Percentiles rank a stretch among this genome's conserved stretches.
phyloP scores from a whole-genome alignment of 2,329 filamentous ascomycete genomes.

The Nannizziopsis arthrosporioides region DNA sequence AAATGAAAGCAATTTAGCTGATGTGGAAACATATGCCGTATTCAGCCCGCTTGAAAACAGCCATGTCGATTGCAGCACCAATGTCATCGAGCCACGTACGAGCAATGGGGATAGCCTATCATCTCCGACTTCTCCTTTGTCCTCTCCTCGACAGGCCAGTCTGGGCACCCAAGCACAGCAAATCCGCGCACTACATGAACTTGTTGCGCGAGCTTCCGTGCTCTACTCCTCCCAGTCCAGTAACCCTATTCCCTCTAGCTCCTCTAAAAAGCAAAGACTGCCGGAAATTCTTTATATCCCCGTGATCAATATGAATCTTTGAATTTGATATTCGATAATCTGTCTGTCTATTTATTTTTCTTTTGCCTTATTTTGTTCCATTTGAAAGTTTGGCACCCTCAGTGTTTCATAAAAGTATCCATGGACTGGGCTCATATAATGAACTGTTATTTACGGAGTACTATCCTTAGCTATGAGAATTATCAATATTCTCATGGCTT shows the following conservation, averaged over 20 bases:
- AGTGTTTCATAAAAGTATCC: too few relatives aligned
- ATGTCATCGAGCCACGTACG: neutral
- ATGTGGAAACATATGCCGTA: conserved; percentile 17
- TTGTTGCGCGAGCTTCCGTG: conserved; percentile 14
- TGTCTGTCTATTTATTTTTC: neutral
- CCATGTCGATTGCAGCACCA: conserved; percentile 11
- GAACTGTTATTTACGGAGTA: neutral
- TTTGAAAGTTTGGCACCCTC: too few relatives aligned
- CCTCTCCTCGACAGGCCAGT: conserved; percentile 1
- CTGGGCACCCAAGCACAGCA: conserved; percentile 11
- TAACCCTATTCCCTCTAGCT: neutral
- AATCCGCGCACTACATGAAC: conserved; percentile 14
- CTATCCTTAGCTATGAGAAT: too few relatives aligned
- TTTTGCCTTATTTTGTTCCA: too few relatives aligned
- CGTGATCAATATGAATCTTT: conserved; percentile 14
- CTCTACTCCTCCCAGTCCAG: neutral
- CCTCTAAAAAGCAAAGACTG: neutral
- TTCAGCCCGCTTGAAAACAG: conserved; percentile 21
- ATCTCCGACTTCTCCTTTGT: neutral
- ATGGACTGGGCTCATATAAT: too few relatives aligned
- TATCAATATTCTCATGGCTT: too few relatives aligned
- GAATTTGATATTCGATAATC: neutral
- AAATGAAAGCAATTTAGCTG: conserved; percentile 8
- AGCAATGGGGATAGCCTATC: neutral
- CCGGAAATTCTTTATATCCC: conserved; percentile 12